A percentile compares a stretch with the other conserved stretches of the same genome.
phyloP scores from a whole-genome alignment of 2,329 filamentous ascomycete genomes.

The Pezizomycotina sp. region DNA sequence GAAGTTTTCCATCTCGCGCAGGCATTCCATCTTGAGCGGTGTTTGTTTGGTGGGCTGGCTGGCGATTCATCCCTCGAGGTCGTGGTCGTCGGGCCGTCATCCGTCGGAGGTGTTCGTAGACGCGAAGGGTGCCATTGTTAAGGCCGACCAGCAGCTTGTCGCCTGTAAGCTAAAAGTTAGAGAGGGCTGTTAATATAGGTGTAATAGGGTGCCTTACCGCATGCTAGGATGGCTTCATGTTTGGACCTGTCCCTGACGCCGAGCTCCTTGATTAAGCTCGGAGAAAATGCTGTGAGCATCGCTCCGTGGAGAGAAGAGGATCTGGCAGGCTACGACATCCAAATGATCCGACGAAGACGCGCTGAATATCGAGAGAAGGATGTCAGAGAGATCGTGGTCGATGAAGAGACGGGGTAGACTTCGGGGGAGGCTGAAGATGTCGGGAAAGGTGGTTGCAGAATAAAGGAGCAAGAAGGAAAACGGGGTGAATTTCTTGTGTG shows the following conservation, averaged over 20 bases:
- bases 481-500: too few relatives aligned
- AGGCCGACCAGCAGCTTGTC: constrained; percentile 84
- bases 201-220: constrained; percentile 41
- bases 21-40: constrained; percentile 48
- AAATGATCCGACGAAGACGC: too few relatives aligned
- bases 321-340: too few relatives aligned
- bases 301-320: too few relatives aligned
- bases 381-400: too few relatives aligned
- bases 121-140: constrained; percentile 70
- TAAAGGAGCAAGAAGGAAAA: too few relatives aligned
- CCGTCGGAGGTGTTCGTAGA: constrained; percentile 93
- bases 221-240: constrained; percentile 87
- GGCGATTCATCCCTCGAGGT: constrained; percentile 30
- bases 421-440: too few relatives aligned
- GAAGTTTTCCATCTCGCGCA: constrained; percentile 89
- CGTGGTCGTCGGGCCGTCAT: constrained; percentile 39
- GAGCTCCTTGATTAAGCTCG: constrained; percentile 92
- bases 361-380: too few relatives aligned
- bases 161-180: constrained; percentile 34
- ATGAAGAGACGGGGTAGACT: too few relatives aligned
- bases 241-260: constrained; percentile 87
- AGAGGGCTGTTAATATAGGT: neutral
- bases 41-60: constrained; percentile 26
- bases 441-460: too few relatives aligned
- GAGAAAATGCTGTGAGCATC: constrained; percentile 96